Base-by-base conservation (phyloP, 2,329 filamentous ascomycete species). In the Phialophora expanda region DNA sequence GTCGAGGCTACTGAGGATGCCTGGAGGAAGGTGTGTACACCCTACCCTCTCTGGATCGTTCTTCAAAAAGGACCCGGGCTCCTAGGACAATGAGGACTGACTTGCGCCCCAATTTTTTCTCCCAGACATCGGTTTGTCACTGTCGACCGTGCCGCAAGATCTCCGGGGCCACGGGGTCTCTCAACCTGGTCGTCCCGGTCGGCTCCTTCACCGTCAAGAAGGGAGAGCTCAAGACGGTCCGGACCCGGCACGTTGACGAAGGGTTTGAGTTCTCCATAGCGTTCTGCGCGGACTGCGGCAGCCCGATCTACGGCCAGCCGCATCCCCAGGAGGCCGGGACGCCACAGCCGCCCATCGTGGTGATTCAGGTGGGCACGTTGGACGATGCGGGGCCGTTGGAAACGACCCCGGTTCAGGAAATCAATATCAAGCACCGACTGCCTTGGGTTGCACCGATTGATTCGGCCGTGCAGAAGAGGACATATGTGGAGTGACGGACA, bases 81-180 rank as follows among this genome's bases (percentile, higher is more conserved):
- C 4, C 22, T n/a, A n/a, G n/a, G n/a, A n/a, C 44, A 20, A 26
- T 9, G 20, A 55, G 28, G 3, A 55, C 26, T 32, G 22, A 30
- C 20, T 3, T 20, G 2, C 24, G 24, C 20, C 34, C 12, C 11
- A 34, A 11, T 1, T 30, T 30, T 34, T 34, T 5, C 22, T 20
- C 44, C 4, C 41, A 64, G 55, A 64, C 55, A 26, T 59, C 55
- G 24, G 7, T 64, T 4, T 64, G 62, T 38, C 62, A 64, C 56
- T 64, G 62, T 44, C 55, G 62, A 8, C 55, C 62, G n/a, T 64
- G 62, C 20, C 62, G 62, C 20, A 64, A 64, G 46, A 64, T 64
- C 22, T 46, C 41, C 22, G 62, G 62, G 9, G 46, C 22, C 30
- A 60, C 62, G 9, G 24, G 32, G 14, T 64, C 62, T 8, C 34